Conservation (phyloP, 495 filamentous ascomycete genomes). For the Penicillium maclennaniae region DNA sequence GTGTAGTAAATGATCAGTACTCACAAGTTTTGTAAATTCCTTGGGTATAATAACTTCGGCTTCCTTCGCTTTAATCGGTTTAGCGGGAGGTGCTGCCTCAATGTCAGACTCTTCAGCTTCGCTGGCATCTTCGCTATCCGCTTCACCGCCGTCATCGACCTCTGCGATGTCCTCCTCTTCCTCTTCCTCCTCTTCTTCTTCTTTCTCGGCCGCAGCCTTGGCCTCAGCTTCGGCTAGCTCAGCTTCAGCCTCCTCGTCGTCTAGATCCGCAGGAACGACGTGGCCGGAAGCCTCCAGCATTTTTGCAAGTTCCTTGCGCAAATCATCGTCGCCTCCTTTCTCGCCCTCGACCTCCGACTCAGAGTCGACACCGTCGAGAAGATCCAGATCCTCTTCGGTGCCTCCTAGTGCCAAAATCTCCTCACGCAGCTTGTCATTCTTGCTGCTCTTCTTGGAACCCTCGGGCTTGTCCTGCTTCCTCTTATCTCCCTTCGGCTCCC, state of each 20-base stretch:
- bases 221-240: slow-evolving; percentile 29
- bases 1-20: slow-evolving; percentile 8
- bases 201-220: slow-evolving; percentile 10
- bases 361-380: slow-evolving; percentile 59
- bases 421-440: slow-evolving; percentile 50
- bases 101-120: slow-evolving; percentile 24
- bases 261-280: slow-evolving; percentile 39
- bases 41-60: slow-evolving; percentile 29
- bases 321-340: slow-evolving; percentile 30
- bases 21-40: slow-evolving; percentile 43
- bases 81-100: slow-evolving; percentile 13
- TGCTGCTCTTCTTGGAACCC: slow-evolving; percentile 17
- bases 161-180: slow-evolving; percentile 19
- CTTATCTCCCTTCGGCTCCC: slow-evolving; percentile 29
- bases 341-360: slow-evolving; percentile 55
- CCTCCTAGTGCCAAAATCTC: slow-evolving; percentile 77
- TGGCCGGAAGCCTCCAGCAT: slow-evolving; percentile 44
- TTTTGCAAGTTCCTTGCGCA: slow-evolving; percentile 42
- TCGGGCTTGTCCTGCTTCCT: slow-evolving; percentile 22
- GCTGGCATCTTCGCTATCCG: slow-evolving; percentile 31
- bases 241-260: slow-evolving; percentile 46
- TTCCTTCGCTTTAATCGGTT: slow-evolving; percentile 11
- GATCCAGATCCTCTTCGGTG: slow-evolving; percentile 67
- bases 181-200: slow-evolving; percentile 12
- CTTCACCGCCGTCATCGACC: slow-evolving; percentile 37